A percentile compares a stretch with the other conserved stretches of the same genome.
phyloP scores from a whole-genome alignment of 306 rosid species.

The Leucaena leucocephala region DNA sequence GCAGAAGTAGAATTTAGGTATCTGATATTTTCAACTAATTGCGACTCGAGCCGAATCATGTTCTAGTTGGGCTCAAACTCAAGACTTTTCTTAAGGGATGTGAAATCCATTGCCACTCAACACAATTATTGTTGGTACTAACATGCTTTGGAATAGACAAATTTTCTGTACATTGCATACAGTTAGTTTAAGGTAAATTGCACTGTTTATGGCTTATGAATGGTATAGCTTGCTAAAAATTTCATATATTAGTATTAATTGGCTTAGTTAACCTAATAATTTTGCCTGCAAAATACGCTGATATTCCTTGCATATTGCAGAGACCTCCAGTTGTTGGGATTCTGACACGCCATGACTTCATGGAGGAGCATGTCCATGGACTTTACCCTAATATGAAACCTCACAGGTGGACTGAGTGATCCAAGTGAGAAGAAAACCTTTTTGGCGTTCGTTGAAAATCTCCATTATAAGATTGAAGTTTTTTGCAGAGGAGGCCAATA shows the following conservation, averaged over 20 bases:
- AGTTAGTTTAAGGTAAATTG: not conserved
- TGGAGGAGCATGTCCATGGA: constrained; percentile 84
- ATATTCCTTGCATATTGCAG: constrained; percentile 53
- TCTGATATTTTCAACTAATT: not conserved
- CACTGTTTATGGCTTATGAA: not conserved
- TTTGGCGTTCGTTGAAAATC: not conserved
- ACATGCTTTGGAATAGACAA: not conserved
- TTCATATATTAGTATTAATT: not conserved
- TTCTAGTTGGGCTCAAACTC: not conserved
- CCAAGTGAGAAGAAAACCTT: constrained; percentile 24
- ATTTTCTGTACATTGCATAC: not conserved
- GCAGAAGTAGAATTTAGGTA: not conserved
- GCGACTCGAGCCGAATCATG: not conserved
- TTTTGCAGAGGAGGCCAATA: constrained; percentile 17
- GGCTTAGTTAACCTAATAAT: not conserved
- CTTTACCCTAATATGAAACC: constrained; percentile 63
- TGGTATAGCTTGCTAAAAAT: not conserved
- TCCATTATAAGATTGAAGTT: constrained; percentile 4
- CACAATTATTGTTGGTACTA: not conserved
- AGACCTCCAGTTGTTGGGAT: constrained; percentile 88
- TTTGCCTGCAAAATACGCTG: constrained; percentile 25
- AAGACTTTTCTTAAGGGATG: not conserved
- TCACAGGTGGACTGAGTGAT: constrained; percentile 42
- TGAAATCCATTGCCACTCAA: not conserved
- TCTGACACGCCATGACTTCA: constrained; percentile 86